A percentile compares a stretch with the other conserved stretches of the same genome.
phyloP scores from a whole-genome alignment of 192 early-diverging fungal species.

The Mortierella hygrophila region DNA sequence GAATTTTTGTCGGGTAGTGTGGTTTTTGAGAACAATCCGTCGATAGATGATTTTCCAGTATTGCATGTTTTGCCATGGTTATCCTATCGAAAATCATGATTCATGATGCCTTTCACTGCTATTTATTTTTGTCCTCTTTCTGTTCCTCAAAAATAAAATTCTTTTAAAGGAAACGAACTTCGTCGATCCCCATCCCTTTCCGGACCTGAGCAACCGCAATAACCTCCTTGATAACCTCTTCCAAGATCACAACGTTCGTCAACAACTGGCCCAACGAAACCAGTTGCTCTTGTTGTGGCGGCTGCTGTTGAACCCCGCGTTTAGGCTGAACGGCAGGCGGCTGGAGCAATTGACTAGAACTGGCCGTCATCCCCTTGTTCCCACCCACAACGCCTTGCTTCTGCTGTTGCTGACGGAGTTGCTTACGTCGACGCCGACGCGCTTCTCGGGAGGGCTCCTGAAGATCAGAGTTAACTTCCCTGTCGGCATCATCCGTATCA shows the following conservation, averaged over 20 bases:
- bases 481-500: constrained; percentile 38
- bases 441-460: constrained; percentile 7
- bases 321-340: neutral
- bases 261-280: constrained; percentile 72
- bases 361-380: constrained; percentile 11
- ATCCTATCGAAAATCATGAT: neutral
- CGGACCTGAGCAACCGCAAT: constrained; percentile 87
- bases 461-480: constrained; percentile 31
- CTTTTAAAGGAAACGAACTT: constrained; percentile 57
- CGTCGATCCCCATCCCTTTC: constrained; percentile 79
- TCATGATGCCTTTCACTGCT: neutral
- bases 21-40: neutral
- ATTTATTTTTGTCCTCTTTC: neutral
- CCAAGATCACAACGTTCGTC: constrained; percentile 93
- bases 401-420: neutral
- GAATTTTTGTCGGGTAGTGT: no score
- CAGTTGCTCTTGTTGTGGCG: constrained; percentile 52
- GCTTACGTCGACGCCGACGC: neutral
- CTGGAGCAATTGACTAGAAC: neutral
- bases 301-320: constrained; percentile 18
- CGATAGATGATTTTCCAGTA: no score
- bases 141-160: neutral
- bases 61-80: no score
- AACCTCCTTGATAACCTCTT: constrained; percentile 94
- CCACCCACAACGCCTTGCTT: constrained; percentile 16